Percentiles rank a stretch among this genome's conserved stretches.
These are phyloP conservation scores for Penicillium canescens DNA, from an alignment of 495 filamentous ascomycete species.

Conservation along the genomic window DNA sequence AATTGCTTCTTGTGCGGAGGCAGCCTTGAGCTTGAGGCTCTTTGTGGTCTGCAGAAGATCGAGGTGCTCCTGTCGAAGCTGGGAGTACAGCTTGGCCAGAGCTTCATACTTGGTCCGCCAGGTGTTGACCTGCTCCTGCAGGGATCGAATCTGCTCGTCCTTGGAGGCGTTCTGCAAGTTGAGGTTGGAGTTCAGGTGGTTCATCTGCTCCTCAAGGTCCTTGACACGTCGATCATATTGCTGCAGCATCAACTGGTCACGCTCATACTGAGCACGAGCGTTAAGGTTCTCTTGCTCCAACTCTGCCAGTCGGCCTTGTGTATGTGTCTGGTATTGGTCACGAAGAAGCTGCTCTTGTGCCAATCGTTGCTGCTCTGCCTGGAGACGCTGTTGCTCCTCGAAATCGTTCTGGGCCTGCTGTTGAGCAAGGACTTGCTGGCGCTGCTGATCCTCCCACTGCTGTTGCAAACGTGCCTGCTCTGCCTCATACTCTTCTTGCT, in stretches of 20 bases:
- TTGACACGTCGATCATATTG: constrained; percentile 95
- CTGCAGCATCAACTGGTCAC: constrained; percentile 94
- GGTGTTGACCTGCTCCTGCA: constrained; percentile 94
- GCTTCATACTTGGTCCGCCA: constrained; percentile 98
- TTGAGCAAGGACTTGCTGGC: constrained; percentile 76
- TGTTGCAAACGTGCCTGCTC: constrained; percentile 86
- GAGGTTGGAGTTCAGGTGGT: constrained; percentile 76
- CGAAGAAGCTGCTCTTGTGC: constrained; percentile 86
- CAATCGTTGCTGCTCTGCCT: constrained; percentile 84
- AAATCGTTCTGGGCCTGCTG: constrained; percentile 88
- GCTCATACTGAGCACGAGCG: constrained; percentile 90
- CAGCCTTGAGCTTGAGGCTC: constrained; percentile 90
- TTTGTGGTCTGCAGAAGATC: constrained; percentile 95
- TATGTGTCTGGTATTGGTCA: constrained; percentile 88
- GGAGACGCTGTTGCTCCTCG: constrained; percentile 86
- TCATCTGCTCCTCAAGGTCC: constrained; percentile 84
- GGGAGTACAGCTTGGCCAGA: constrained; percentile 93
- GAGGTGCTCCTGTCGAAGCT: constrained; percentile 91
- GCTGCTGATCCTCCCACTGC: constrained; percentile 73
- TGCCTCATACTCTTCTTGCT: constrained; percentile 91
- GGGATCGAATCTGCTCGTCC: constrained; percentile 87
- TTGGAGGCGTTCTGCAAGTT: constrained; percentile 84
- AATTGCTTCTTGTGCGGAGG: constrained; percentile 95
- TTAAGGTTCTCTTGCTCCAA: constrained; percentile 93
- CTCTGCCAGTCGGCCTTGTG: constrained; percentile 89